Conservation (phyloP, 371 early-diverging fungal genomes). For the Mucor plumbeus region DNA sequence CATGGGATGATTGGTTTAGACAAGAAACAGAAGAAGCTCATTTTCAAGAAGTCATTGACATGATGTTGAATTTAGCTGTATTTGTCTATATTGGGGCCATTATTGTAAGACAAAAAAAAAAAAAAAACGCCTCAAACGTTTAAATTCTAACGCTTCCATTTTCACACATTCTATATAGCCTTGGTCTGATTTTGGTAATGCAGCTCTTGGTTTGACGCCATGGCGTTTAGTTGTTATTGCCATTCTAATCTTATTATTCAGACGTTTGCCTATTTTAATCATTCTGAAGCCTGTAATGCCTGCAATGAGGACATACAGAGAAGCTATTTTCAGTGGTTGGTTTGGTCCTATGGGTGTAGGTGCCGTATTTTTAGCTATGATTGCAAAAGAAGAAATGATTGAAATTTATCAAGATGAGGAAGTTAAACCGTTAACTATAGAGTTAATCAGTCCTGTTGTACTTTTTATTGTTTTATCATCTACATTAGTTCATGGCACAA, state of each 20-base stretch:
- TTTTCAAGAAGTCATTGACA: slow-evolving; percentile 93
- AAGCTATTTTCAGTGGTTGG: slow-evolving; percentile 95
- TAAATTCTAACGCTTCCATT: background rate
- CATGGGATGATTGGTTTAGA: slow-evolving; percentile 93
- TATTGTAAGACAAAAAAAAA: slow-evolving; percentile 53
- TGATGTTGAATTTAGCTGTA: slow-evolving; percentile 86
- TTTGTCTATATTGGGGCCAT: slow-evolving; percentile 94
- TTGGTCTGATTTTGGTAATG: slow-evolving; percentile 71
- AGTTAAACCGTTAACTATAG: slow-evolving; percentile 31
- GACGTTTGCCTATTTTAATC: slow-evolving; percentile 84
- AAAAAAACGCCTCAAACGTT: background rate
- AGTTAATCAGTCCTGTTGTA: slow-evolving; percentile 66
- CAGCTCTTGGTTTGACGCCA: slow-evolving; percentile 53
- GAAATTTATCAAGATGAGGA: slow-evolving; percentile 33
- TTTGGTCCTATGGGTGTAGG: slow-evolving; percentile 92
- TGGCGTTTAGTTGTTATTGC: slow-evolving; percentile 77
- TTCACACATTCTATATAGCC: slow-evolving; percentile 50
- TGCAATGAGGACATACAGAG: slow-evolving; percentile 73
- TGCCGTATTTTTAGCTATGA: slow-evolving; percentile 80
- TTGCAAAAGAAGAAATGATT: slow-evolving; percentile 61
- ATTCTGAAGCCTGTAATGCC: slow-evolving; percentile 72
- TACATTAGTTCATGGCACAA: slow-evolving; percentile 81
- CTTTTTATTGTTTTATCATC: slow-evolving; percentile 78
- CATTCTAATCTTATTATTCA: slow-evolving; percentile 76
- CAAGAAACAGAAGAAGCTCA: slow-evolving; percentile 86